A percentile compares a stretch with the other conserved stretches of the same genome.
These are phyloP conservation scores for Mediolabrus comicus DNA, from an alignment of 108 stramenopile species.

Conservation along the genomic window DNA sequence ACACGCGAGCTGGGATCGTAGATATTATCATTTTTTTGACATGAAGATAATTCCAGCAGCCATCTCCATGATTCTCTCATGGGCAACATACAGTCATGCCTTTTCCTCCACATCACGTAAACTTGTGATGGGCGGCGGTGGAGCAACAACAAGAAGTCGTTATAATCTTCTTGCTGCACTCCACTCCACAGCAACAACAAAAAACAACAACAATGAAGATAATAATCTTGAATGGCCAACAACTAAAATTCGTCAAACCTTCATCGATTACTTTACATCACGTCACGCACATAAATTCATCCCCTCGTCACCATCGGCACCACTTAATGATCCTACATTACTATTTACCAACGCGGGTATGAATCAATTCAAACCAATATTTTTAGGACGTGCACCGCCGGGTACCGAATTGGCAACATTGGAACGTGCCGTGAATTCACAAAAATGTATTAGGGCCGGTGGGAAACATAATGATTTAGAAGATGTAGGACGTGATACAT, in stretches of 20 bases:
- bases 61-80: conserved; percentile 5
- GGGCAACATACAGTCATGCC: not conserved
- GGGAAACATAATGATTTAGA: conserved; percentile 99
- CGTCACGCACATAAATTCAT: conserved; percentile 58
- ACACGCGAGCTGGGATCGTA: not conserved
- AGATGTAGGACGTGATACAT: conserved; percentile 97
- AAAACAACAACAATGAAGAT: not conserved
- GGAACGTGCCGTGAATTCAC: conserved; percentile 88
- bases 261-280: conserved; percentile 89
- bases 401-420: conserved; percentile 66
- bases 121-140: not conserved
- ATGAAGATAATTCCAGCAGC: conserved; percentile 8
- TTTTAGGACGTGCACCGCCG: conserved; percentile 92
- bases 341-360: conserved; percentile 99
- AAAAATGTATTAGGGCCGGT: conserved; percentile 99
- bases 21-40: not conserved
- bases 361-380: conserved; percentile 99
- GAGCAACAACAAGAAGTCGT: not conserved
- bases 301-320: conserved; percentile 90
- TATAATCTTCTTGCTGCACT: not conserved
- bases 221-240: conserved; percentile 93
- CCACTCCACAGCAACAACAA: not conserved
- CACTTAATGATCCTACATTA: conserved; percentile 95
- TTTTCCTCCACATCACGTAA: conserved; percentile 11
- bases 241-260: conserved; percentile 88